Evolutionary conservation across 1,139 yeast species (phyloP).

Genomic region (Kluyveromyces sp.): DNA sequence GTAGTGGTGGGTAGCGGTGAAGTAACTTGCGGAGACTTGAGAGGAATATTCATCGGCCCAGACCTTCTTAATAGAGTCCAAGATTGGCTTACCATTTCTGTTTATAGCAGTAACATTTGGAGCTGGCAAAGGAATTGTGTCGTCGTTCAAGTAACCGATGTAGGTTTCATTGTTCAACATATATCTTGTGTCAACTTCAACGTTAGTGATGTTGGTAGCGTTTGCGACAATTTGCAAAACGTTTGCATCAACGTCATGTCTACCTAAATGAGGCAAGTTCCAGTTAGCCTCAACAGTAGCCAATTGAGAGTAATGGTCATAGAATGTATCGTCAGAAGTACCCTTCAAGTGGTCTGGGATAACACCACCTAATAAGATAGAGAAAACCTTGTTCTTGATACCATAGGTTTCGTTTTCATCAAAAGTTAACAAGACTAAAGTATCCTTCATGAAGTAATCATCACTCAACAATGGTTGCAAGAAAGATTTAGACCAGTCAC

Average conservation of each 20-base stretch:
- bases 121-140: conserved; percentile 31
- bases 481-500: conserved; percentile 38
- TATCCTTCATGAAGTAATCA: conserved; percentile 38
- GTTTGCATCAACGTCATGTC: conserved; percentile 42
- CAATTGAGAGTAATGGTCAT: conserved; percentile 42
- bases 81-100: conserved; percentile 34
- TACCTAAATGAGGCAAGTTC: conserved; percentile 40
- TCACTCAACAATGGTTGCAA: conserved; percentile 36
- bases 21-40: conserved; percentile 19
- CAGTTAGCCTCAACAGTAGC: conserved; percentile 42
- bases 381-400: conserved; percentile 36
- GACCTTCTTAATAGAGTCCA: conserved; percentile 22
- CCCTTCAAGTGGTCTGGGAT: conserved; percentile 35
- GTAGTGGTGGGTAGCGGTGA: conserved; percentile 27
- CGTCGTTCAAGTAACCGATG: conserved; percentile 35
- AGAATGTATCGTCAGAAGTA: conserved; percentile 38
- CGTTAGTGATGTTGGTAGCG: conserved; percentile 31
- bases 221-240: conserved; percentile 37
- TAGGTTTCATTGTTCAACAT: conserved; percentile 35
- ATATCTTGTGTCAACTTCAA: conserved; percentile 33
- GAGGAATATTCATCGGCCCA: conserved; percentile 24
- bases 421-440: conserved; percentile 39
- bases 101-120: conserved; percentile 35
- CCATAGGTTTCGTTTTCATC: conserved; percentile 40
- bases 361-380: conserved; percentile 39